phyloP scores from a whole-genome alignment of 2,329 filamentous ascomycete genomes.

The Fusarium equiseti region DNA sequence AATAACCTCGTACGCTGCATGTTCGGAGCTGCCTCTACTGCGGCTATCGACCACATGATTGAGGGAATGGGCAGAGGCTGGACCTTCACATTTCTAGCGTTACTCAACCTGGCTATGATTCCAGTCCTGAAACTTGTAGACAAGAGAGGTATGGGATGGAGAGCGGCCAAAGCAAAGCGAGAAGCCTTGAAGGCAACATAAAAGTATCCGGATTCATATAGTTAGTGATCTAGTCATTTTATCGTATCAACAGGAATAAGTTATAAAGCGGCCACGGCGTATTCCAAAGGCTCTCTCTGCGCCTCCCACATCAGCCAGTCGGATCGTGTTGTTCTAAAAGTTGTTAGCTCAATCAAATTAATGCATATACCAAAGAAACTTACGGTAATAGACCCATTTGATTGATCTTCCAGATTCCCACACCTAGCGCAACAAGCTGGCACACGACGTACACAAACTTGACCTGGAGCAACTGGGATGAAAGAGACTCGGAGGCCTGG shows the following conservation, averaged over 20 bases:
- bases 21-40: conserved; percentile 69
- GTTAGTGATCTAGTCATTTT: conserved; percentile 14
- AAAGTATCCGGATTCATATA: neutral
- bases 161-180: conserved; percentile 61
- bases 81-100: conserved; percentile 70
- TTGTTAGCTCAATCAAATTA: conserved; percentile 18
- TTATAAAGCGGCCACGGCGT: conserved; percentile 72
- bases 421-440: conserved; percentile 83
- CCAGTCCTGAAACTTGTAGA: conserved; percentile 64
- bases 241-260: conserved; percentile 13
- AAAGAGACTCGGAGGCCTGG: conserved; percentile 80
- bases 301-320: conserved; percentile 98
- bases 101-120: conserved; percentile 62
- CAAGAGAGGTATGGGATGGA: conserved; percentile 62
- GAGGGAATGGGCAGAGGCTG: conserved; percentile 68
- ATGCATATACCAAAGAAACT: conserved; percentile 53
- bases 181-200: conserved; percentile 41
- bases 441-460: conserved; percentile 90
- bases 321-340: conserved; percentile 84
- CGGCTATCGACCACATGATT: conserved; percentile 70
- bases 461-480: conserved; percentile 78
- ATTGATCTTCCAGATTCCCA: conserved; percentile 97
- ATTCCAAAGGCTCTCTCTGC: conserved; percentile 75
- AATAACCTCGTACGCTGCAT: conserved; percentile 74
- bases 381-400: conserved; percentile 94